Conservation (phyloP, 768 basidiomycete species). For the Leccinum ochraceum region DNA sequence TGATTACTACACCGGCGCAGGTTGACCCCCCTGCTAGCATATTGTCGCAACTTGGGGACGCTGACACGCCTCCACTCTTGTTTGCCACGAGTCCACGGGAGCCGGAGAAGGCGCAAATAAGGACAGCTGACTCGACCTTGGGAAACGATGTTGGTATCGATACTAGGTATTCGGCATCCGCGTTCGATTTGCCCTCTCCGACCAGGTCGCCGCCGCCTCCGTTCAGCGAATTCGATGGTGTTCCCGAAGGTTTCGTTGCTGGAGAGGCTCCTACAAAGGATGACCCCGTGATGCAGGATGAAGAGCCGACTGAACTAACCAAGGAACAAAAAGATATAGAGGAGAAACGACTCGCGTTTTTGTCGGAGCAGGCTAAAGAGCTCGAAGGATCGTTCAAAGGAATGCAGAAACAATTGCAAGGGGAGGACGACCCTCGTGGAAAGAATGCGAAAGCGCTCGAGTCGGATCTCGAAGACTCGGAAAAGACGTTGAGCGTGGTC, state of each 20-base stretch:
- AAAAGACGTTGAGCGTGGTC: constrained; percentile 9
- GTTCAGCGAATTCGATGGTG: constrained; percentile 24
- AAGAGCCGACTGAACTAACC: constrained; percentile 21
- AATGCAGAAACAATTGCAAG: constrained; percentile 8
- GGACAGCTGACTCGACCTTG: constrained; percentile 3
- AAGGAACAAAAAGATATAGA: constrained; percentile 23
- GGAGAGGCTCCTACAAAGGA: constrained; percentile 6
- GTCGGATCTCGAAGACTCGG: constrained; percentile 20
- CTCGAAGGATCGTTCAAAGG: constrained; percentile 8
- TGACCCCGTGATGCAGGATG: constrained; percentile 22
- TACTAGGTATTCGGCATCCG: too few species aligned
- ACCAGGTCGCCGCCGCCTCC: constrained; percentile 27
- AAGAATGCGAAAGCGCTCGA: constrained; percentile 6
- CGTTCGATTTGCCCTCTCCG: constrained; percentile 12
- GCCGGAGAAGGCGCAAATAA: background rate
- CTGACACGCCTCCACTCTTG: constrained; percentile 7
- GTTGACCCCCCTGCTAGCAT: constrained; percentile 23
- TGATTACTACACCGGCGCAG: constrained; percentile 23
- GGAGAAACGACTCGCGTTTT: constrained; percentile 23
- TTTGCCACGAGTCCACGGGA: background rate
- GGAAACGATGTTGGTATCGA: too few species aligned
- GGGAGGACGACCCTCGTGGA: constrained; percentile 1
- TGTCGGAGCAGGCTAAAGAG: constrained; percentile 16
- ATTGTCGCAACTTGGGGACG: constrained; percentile 13
- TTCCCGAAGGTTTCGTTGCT: constrained; percentile 2